Evolutionary conservation across 257 asterid species (phyloP), one percentile per base, ranked within the genome.

Genomic region (Salvia miltiorrhiza): DNA sequence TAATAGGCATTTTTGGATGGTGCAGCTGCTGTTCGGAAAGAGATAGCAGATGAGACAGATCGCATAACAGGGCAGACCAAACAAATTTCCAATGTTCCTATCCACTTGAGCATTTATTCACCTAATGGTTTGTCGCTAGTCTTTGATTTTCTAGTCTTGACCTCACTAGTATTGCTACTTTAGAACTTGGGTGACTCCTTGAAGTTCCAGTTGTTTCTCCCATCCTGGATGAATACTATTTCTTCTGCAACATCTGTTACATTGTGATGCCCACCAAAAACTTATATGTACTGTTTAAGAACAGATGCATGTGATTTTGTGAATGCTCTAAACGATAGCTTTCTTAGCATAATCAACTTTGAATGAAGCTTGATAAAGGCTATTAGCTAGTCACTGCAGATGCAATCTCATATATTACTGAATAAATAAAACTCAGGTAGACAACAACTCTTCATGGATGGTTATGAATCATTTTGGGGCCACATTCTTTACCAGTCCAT

Each of bases 51-150:
- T 81, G 98, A 93, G 82, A 93, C 97, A 4, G 98, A 93, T 58
- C 96, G 97, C 43, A 93, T 90, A 74, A 93, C 96, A 39, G 97
- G 98, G 80, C 84, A 87, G 85, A 63, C 65, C 73, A 93, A 93
- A 70, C 93, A 86, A 71, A 93, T 93, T 65, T 93, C 97, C n/a
- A 93, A 93, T 45, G 53, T 86, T 77, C 98, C 98, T 37, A 93
- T 93, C 85, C 98, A 93, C 72, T 85, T 93, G 69, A 93, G 99
- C 84, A 86, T 93, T 71, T 91, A 90, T 84, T 93, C 97, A 77
- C 96, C 97, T 30, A 87, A 77, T 73, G 98, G 97, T 93, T 81
- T 43, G 93, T 81, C 45, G 43, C 73, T 69, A 13, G 0, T 70
- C 79, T 73, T 64, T 23, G 71, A 30, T 69, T 63, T 1, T 45